Evolutionary conservation across 2,329 filamentous ascomycete genomes (phyloP), one percentile per base, ranked within the genome.

Genomic region (Rhynchosporium graminicola): DNA sequence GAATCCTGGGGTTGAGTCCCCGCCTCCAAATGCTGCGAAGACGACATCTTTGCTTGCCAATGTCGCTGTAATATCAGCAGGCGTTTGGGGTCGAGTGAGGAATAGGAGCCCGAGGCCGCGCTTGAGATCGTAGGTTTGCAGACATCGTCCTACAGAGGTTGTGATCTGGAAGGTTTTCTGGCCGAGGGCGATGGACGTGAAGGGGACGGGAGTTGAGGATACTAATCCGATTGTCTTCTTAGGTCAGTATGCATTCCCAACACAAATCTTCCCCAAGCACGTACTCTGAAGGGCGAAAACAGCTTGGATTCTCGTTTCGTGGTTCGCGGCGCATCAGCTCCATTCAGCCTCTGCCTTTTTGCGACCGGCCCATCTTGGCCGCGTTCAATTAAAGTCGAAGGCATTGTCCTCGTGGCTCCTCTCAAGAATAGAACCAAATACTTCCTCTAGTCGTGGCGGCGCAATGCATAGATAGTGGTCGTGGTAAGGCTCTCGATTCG

Each of bases 111-210:
- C 94, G 65, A 99, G 83, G 52, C 94, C 94, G 71, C 88, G 87
- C 75, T 90, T 91, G 65, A 99, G 80, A 75, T 99, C 95, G 79
- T 99, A 99, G 0, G 95, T 99, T 77, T 99, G 95, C 52, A 99
- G 83, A 63, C 89, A 91, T 71, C 88, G 86, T 66, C 94, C 95
- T 65, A 96, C 90, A 0, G 92, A 98, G 36, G 95, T 99, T 40
- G 95, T 98, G 76, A 99, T 92, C 76, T 99, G 95, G 74, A 97
- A 99, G 3, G 92, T 96, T 0, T 91, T 94, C 77, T 96, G 97
- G 62, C 95, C 95, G 15, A 97, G 82, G 0, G 94, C 90, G 38
- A 96, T 84, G 5, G 90, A 89, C 2, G 94, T 93, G 74, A 99
- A 98, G 0, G 95, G 94, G 0, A 97, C 92, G 55, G 82, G 78